phyloP scores from a whole-genome alignment of 2,329 filamentous ascomycete genomes.

The Gnomoniopsis sp. region DNA sequence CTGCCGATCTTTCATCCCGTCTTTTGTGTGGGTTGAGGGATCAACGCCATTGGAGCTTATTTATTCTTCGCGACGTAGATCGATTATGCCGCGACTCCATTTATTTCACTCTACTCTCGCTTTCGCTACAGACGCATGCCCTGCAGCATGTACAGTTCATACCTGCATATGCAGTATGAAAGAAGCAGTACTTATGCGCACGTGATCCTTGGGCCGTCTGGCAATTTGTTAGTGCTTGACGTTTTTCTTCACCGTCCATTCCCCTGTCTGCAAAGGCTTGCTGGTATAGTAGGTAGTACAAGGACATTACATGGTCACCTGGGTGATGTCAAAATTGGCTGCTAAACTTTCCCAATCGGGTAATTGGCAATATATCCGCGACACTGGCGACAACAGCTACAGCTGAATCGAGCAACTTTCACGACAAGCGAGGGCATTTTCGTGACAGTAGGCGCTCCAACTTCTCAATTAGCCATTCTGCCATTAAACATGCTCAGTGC shows the following conservation, averaged over 20 bases:
- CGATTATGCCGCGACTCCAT: constrained; percentile 1
- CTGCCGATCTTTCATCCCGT: constrained; percentile 13
- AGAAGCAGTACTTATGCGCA: background rate
- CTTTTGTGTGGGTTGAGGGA: background rate
- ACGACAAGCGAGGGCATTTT: background rate
- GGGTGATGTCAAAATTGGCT: background rate
- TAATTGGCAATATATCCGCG: background rate
- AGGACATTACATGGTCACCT: too few species aligned
- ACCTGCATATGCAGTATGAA: background rate
- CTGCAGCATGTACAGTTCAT: background rate
- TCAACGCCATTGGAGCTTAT: constrained; percentile 1
- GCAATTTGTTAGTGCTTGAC: background rate
- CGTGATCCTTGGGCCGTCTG: background rate
- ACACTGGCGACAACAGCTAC: background rate
- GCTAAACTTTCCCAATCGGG: background rate
- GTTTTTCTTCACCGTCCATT: background rate
- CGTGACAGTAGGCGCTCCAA: background rate
- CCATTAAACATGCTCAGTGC: background rate
- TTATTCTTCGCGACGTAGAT: constrained; percentile 5
- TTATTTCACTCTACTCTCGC: background rate
- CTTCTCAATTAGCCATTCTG: background rate
- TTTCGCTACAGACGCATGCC: background rate
- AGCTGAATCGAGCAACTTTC: background rate
- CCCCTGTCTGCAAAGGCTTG: background rate
- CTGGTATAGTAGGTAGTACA: background rate